Evolutionary conservation across 257 asterid species (phyloP).

Genomic region (Fraxinus pennsylvanica): DNA sequence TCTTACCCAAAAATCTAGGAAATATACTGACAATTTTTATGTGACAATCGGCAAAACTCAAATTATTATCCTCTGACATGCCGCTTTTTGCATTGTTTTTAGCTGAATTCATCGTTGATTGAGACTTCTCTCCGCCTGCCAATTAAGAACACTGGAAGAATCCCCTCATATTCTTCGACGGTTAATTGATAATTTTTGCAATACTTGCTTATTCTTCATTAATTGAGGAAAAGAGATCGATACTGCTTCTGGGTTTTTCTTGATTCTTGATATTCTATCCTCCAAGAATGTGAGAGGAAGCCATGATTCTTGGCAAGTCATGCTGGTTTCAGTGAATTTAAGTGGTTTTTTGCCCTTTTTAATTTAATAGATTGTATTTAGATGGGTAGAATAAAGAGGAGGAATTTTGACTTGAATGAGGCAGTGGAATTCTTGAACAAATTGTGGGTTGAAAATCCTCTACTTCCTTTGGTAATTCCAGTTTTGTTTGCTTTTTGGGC

Average conservation of each 20-base stretch:
- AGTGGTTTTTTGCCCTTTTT: background rate
- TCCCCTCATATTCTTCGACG: background rate
- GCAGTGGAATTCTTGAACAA: conserved; percentile 53
- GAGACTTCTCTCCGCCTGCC: background rate
- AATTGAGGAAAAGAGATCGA: conserved; percentile 10
- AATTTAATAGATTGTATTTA: background rate
- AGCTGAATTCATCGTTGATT: background rate
- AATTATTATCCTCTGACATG: background rate
- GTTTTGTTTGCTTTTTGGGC: conserved; percentile 63
- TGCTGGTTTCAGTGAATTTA: conserved; percentile 2
- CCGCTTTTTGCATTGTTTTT: background rate
- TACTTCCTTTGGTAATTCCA: conserved; percentile 63
- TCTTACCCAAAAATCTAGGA: too few species aligned
- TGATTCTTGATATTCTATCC: conserved; percentile 16
- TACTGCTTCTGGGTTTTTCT: conserved; percentile 20
- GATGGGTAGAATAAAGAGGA: conserved; percentile 65
- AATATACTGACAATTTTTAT: background rate
- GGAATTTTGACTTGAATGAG: conserved; percentile 45
- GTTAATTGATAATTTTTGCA: background rate
- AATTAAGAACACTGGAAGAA: background rate
- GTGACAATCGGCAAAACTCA: background rate
- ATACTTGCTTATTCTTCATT: background rate
- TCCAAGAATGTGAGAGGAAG: background rate
- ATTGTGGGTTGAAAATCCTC: conserved; percentile 65
- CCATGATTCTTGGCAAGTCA: background rate